Percentiles rank a stretch among this genome's conserved stretches.
These are phyloP conservation scores for Trypanosoma brucei DNA, from an alignment of 208 protist species.

Conservation along the genomic window DNA sequence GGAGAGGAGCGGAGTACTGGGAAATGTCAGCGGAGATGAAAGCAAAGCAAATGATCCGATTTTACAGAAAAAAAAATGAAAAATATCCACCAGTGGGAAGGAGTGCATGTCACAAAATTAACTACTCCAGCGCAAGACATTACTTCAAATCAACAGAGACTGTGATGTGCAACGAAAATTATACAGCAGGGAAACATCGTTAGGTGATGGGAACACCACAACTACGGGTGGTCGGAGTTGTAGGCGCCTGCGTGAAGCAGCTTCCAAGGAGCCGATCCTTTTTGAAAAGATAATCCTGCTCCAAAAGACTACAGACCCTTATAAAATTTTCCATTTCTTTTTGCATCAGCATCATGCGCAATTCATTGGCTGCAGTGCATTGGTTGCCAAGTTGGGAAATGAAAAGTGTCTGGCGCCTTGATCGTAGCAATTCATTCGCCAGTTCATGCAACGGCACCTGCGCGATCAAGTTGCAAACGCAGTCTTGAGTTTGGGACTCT, in stretches of 20 bases:
- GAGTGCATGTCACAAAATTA: too few species aligned
- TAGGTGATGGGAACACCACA: too few species aligned
- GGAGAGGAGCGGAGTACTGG: too few species aligned
- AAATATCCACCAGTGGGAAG: too few species aligned
- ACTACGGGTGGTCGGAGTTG: neutral
- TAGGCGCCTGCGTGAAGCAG: neutral
- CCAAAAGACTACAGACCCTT: conserved; percentile 1
- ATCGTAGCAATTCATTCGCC: conserved; percentile 20
- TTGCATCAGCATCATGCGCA: neutral
- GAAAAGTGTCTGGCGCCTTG: conserved; percentile 9
- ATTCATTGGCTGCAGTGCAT: conserved; percentile 1
- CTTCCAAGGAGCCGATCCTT: conserved; percentile 5
- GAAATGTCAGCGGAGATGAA: too few species aligned
- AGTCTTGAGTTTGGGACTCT: conserved; percentile 2
- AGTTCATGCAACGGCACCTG: conserved; percentile 15
- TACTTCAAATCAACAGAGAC: too few species aligned
- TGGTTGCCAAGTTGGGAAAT: conserved; percentile 3
- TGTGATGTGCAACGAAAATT: too few species aligned
- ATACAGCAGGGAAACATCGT: too few species aligned
- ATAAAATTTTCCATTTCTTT: conserved; percentile 13
- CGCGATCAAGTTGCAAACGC: conserved; percentile 17
- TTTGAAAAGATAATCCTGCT: conserved; percentile 10
- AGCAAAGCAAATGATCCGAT: too few species aligned
- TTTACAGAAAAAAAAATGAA: too few species aligned
- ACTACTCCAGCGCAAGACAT: too few species aligned